Base-by-base conservation (phyloP, 2,329 filamentous ascomycete species). In the Cadophora sp. region DNA sequence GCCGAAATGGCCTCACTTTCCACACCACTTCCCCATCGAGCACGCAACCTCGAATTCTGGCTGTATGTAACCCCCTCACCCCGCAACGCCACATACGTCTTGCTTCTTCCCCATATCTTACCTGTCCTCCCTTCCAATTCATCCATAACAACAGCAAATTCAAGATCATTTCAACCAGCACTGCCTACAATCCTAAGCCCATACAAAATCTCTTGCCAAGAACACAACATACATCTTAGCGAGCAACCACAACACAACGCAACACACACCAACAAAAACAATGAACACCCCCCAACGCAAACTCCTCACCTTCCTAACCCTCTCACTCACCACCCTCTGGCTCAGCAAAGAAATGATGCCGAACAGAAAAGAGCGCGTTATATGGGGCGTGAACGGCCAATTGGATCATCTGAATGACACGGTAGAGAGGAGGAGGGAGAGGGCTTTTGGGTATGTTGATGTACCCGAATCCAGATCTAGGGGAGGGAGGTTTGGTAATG, bases 311-410 rank as follows among this genome's bases (percentile, higher is more conserved):
- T 30, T 53, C 16, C 22, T 58, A n/a, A 30, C 22, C 1, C 16
- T 64, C 16, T 53, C 50, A 1, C 20, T 41, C 5, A 22, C 61
- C 22, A 51, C 53, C 18, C 39, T 64, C 41, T 59, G 51, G 39
- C 24, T 48, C 11, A 27, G 39, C 24, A 56, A 56, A 27, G 62
- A 61, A 20, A 61, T 50, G 62, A 33, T 50, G 1, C 62, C 62
- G 4, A 64, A 18, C n/a, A 47, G 47, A 24, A 64, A 64, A 43
- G 51, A 64, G n/a, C 41, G 51, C 18, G 62, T 64, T 8, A 58
- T 59, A n/a, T 64, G 62, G 62, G 43, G 47, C 13, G 55, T 64
- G 39, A 64, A 64, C 45, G 62, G 62, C 33, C 62, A 64, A 51
- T 24, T 64, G 14, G 55, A 64, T 39, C 51, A 64, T 64, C 43